Percentiles rank a stretch among this genome's conserved stretches.
These are phyloP conservation scores for Talaromyces proteolyticus DNA, from an alignment of 495 filamentous ascomycete genomes.

Conservation along the genomic window DNA sequence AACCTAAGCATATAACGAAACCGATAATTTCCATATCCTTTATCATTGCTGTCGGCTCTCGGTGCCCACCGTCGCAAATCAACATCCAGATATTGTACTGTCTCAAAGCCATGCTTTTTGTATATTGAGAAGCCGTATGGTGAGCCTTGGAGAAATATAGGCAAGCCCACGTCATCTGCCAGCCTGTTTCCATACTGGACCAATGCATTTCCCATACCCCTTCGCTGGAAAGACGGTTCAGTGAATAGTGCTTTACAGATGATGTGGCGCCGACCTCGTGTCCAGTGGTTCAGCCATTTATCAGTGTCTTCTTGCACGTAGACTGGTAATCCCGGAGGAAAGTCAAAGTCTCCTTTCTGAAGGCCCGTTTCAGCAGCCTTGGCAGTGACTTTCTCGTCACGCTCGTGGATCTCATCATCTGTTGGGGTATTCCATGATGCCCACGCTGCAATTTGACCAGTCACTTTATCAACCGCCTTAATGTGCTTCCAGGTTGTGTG, in stretches of 20 bases:
- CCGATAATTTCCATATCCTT: constrained; percentile 5
- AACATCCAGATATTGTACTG: constrained; percentile 8
- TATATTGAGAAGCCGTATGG: constrained; percentile 13
- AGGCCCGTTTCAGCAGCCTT: background rate
- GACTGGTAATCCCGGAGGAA: constrained; percentile 2
- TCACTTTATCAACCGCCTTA: constrained; percentile 7
- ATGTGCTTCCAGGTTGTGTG: constrained; percentile 8
- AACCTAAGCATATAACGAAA: constrained; percentile 6
- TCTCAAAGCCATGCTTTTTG: constrained; percentile 10
- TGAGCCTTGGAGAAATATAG: constrained; percentile 14
- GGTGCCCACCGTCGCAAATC: background rate
- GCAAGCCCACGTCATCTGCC: constrained; percentile 9
- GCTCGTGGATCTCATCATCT: constrained; percentile 5
- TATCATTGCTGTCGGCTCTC: constrained; percentile 1
- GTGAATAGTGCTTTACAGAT: constrained; percentile 5
- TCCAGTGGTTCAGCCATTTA: constrained; percentile 2
- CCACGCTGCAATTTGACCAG: constrained; percentile 6
- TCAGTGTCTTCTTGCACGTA: constrained; percentile 1
- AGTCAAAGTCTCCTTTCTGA: constrained; percentile 2
- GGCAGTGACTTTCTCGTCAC: background rate
- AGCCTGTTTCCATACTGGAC: constrained; percentile 11
- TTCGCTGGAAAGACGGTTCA: constrained; percentile 10
- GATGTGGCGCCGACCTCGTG: constrained; percentile 1
- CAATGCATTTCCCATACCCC: constrained; percentile 10
- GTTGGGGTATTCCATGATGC: constrained; percentile 7